Evolutionary conservation across 1,139 yeast species (phyloP).

Genomic region (Candida labiduridarum): DNA sequence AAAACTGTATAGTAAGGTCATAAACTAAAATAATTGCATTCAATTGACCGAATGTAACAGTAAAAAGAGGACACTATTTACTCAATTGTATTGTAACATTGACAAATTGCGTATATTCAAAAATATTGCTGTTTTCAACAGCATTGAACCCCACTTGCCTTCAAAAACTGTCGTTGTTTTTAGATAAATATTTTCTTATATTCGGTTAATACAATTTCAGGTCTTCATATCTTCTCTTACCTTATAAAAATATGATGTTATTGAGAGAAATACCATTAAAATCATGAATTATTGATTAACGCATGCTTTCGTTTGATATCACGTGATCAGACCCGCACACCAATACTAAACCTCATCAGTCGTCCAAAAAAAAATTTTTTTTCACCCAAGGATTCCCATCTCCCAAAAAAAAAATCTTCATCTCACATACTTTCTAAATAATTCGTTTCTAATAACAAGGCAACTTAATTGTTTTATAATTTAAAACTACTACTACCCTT

Average conservation of each 20-base stretch:
- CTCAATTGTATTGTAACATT: background rate
- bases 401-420: slow-evolving; percentile 2
- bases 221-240: background rate
- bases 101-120: background rate
- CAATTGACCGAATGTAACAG: background rate
- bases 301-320: background rate
- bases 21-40: background rate
- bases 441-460: background rate
- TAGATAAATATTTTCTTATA: background rate
- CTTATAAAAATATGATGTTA: background rate
- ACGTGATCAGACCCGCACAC: background rate
- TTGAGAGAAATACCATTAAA: background rate
- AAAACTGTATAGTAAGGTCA: background rate
- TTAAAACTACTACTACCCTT: background rate
- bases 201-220: no score
- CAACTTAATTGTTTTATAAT: background rate
- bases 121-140: background rate
- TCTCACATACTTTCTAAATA: background rate
- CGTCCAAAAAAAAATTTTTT: background rate
- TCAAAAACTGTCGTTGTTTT: background rate
- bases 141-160: background rate
- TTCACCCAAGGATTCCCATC: slow-evolving; percentile 2
- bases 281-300: background rate
- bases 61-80: background rate
- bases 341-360: background rate